Conservation (phyloP, 495 filamentous ascomycete species). For the Talaromyces nanjingensis region DNA sequence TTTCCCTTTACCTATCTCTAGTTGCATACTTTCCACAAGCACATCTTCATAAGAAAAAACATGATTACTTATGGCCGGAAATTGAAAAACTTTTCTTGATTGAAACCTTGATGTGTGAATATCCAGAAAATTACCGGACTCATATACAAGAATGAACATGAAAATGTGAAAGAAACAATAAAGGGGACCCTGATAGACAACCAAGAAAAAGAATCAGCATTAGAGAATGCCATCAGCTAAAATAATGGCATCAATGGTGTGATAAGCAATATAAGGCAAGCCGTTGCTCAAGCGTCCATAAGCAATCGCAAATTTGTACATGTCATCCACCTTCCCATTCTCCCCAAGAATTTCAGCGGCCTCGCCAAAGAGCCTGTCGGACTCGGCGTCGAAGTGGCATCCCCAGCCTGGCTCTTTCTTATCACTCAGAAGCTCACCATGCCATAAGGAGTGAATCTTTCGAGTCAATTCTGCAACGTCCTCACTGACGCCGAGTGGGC, state of each 20-base stretch:
- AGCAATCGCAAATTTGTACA: constrained; percentile 5
- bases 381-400: neutral
- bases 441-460: neutral
- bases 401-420: constrained; percentile 3
- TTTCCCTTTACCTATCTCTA: neutral
- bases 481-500: constrained; percentile 1
- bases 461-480: neutral
- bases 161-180: too few relatives aligned
- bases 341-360: neutral
- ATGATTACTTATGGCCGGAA: too few relatives aligned
- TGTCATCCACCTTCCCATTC: neutral
- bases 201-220: neutral
- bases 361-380: constrained; percentile 1
- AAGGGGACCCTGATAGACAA: too few relatives aligned
- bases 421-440: neutral
- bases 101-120: too few relatives aligned
- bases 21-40: too few relatives aligned
- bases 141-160: too few relatives aligned
- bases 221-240: neutral
- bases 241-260: constrained; percentile 5
- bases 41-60: too few relatives aligned
- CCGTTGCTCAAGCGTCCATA: constrained; percentile 1
- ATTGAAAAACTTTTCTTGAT: too few relatives aligned
- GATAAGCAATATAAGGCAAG: constrained; percentile 3
- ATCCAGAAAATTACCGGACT: too few relatives aligned